A percentile compares a stretch with the other conserved stretches of the same genome.
Conservation (phyloP, 1,284 basidiomycete genomes). For the Cystobasidium slooffiae region DNA sequence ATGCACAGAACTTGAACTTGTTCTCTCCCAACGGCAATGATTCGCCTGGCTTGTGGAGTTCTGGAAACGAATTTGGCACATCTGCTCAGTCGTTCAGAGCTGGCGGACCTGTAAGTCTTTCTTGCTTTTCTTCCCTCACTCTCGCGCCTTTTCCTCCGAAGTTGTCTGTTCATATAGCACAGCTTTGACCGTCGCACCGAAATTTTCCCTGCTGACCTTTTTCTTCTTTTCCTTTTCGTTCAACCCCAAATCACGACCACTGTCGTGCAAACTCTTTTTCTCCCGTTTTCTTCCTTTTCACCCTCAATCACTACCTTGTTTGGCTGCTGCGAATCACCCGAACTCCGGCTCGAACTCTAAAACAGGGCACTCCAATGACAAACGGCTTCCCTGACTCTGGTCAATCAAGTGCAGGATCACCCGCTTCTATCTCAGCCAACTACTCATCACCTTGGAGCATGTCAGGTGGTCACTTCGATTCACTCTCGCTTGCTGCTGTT, state of each 20-base stretch:
- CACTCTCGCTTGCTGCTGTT: conserved; percentile 10
- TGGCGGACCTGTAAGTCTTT: conserved; percentile 21
- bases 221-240: not conserved
- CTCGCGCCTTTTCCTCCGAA: not conserved
- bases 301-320: not conserved
- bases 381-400: conserved; percentile 27
- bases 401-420: conserved; percentile 31
- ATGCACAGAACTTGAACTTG: conserved; percentile 13
- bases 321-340: not conserved
- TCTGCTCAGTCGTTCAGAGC: conserved; percentile 8
- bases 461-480: conserved; percentile 25
- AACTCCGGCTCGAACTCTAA: not conserved
- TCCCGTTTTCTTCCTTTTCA: not conserved
- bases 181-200: not conserved
- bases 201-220: not conserved
- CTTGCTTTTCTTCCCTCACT: not conserved
- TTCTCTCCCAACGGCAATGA: conserved; percentile 17
- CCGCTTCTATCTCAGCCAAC: conserved; percentile 18
- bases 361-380: conserved; percentile 27
- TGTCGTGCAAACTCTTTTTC: not conserved
- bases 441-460: conserved; percentile 19
- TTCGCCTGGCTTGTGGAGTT: conserved; percentile 18
- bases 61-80: not conserved
- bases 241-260: not conserved
- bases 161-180: not conserved